These are phyloP conservation scores for Quillaja saponaria DNA, from an alignment of 306 rosid genomes.

Conservation along the genomic window DNA sequence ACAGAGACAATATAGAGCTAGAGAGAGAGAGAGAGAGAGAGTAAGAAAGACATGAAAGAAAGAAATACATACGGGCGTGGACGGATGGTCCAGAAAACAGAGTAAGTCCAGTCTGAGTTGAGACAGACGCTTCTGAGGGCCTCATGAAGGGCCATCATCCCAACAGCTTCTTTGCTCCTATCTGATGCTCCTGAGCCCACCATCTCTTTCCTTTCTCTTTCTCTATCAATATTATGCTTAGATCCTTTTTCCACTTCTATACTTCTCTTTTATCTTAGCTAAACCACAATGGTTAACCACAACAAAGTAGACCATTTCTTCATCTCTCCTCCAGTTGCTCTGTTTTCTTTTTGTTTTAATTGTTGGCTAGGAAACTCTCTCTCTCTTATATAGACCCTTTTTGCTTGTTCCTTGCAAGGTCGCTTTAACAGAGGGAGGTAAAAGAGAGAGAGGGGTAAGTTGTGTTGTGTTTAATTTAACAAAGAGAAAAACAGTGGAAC, in stretches of 20 bases:
- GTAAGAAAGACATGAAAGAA: neutral
- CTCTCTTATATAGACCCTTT: slow-evolving; percentile 2
- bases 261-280: slow-evolving; percentile 7
- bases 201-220: slow-evolving; percentile 57
- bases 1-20: slow-evolving; percentile 17
- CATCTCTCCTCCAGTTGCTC: neutral
- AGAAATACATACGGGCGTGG: slow-evolving; percentile 85
- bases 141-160: slow-evolving; percentile 99
- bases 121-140: slow-evolving; percentile 87
- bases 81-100: slow-evolving; percentile 99
- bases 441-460: slow-evolving; percentile 14
- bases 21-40: slow-evolving; percentile 13
- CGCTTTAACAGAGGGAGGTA: slow-evolving; percentile 28
- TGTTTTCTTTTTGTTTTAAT: neutral
- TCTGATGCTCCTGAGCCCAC: slow-evolving; percentile 99
- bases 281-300: slow-evolving; percentile 34
- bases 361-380: neutral
- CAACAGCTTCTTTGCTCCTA: slow-evolving; percentile 99
- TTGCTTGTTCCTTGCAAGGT: slow-evolving; percentile 43
- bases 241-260: neutral
- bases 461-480: slow-evolving; percentile 17
- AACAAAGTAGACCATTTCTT: slow-evolving; percentile 32
- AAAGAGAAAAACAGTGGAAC: slow-evolving; percentile 43
- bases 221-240: slow-evolving; percentile 22
- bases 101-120: slow-evolving; percentile 97